Percentiles rank a stretch among this genome's conserved stretches.
These are phyloP conservation scores for Triticum urartu DNA, from an alignment of 176 grass and related monocot genomes.

Conservation along the genomic window DNA sequence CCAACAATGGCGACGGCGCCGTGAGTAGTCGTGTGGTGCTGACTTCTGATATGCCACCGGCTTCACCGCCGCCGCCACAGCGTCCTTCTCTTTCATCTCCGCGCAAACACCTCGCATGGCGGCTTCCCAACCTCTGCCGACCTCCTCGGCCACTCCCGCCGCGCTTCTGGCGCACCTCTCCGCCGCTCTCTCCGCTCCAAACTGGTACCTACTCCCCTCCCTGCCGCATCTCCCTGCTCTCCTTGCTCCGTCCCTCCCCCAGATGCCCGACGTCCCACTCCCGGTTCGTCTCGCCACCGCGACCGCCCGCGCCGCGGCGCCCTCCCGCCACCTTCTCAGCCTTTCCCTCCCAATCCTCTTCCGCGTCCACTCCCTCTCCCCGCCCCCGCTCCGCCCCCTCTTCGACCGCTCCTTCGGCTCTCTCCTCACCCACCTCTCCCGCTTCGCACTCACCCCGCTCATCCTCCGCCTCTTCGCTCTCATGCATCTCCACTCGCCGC, in stretches of 20 bases:
- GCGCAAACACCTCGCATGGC: constrained; percentile 5
- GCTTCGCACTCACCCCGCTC: constrained; percentile 23
- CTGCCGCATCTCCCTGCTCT: constrained; percentile 40
- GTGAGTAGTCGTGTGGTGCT: neutral
- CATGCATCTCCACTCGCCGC: constrained; percentile 33
- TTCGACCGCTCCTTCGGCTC: constrained; percentile 44
- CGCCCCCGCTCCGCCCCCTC: constrained; percentile 31
- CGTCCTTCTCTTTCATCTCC: neutral
- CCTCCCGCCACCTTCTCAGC: constrained; percentile 36
- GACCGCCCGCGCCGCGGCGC: constrained; percentile 32
- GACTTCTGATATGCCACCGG: neutral
- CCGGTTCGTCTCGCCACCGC: constrained; percentile 41
- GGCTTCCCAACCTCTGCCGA: neutral
- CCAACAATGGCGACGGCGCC: neutral
- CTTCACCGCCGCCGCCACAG: neutral
- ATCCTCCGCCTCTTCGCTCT: constrained; percentile 43
- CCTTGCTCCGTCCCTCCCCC: constrained; percentile 41
- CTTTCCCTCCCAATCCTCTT: constrained; percentile 38
- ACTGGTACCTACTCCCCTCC: constrained; percentile 35
- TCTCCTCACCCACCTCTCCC: constrained; percentile 31
- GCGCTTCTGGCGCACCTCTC: constrained; percentile 47
- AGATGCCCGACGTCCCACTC: constrained; percentile 17
- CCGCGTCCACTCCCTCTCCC: constrained; percentile 45
- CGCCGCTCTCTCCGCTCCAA: constrained; percentile 22
- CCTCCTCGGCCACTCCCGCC: constrained; percentile 1